Base-by-base conservation (phyloP, 2,329 filamentous ascomycete genomes). In the Ceratocystis diversiconidia region DNA sequence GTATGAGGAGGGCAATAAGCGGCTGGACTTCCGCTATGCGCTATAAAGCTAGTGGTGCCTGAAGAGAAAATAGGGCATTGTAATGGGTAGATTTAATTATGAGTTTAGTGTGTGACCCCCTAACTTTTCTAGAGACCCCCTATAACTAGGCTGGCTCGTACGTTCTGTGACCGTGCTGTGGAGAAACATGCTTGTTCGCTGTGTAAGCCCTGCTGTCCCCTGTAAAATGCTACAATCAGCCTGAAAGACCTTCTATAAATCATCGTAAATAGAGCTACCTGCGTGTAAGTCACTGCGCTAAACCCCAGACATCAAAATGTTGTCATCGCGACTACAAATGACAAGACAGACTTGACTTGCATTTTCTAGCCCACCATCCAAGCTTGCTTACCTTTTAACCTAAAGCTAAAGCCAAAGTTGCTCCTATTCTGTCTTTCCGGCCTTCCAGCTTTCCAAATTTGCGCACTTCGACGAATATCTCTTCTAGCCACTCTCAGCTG, bases 11-110 rank as follows among this genome's bases (percentile, higher is more conserved):
- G 69, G 69, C 5, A 70, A 67, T 61, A 69, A 68, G 55, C 66
- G 69, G 28, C 62, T 69, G 59, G 69, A 70, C 55, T 69, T 68
- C 44, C 57, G 69, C 43, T 71, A 69, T 66, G 69, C 67, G 25
- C 68, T 68, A 52, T 70, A 68, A 63, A 17, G 6, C 3, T 55
- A 52, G 59, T 52, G 3, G 30, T n/a, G 2, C 4, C 22, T 48
- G 46, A 17, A 22, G 12, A 4, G 17, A 62, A 62, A 62, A 22
- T 19, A 44, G 22, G 43, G 7, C n/a, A 4, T 5, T 17, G 22
- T 44, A 25, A 43, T 19, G 44, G 44, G n/a, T 48, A 48, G 5
- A 36, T 36, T 36, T 36, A 36, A 41, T 5, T 0, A 15, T 4
- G 36, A 41, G 10, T 5, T 41, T 41, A 41, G 36, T 15, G 36